These are phyloP conservation scores for Beta lomatogona DNA, from an alignment of 179 eudicot species.

Conservation along the genomic window DNA sequence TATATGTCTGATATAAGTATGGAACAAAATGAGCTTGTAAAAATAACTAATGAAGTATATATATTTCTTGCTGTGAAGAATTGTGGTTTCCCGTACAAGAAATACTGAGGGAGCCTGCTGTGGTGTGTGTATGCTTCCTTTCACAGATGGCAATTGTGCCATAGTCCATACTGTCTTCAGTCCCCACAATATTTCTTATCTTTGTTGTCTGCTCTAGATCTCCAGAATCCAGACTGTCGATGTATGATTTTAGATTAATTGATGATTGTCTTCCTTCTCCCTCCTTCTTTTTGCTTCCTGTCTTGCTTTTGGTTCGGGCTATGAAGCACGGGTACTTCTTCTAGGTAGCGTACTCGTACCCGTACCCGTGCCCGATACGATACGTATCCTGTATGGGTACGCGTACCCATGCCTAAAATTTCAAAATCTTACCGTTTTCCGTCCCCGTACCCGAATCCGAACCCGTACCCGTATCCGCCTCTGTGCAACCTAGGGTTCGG, in stretches of 20 bases:
- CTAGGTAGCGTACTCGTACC: too few species aligned
- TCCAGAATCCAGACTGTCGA: not conserved
- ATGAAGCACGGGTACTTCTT: too few species aligned
- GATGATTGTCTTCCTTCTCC: not conserved
- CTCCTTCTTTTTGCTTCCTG: not conserved
- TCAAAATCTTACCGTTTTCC: too few species aligned
- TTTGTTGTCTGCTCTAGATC: not conserved
- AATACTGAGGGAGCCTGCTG: not conserved
- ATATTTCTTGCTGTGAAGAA: not conserved
- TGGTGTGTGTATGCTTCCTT: not conserved
- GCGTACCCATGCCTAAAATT: too few species aligned
- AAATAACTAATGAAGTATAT: not conserved
- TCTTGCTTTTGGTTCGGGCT: not conserved
- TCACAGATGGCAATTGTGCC: not conserved
- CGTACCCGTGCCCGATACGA: too few species aligned
- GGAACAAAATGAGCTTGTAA: not conserved
- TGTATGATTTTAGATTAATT: not conserved
- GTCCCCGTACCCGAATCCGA: too few species aligned
- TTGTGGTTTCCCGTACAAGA: too few species aligned
- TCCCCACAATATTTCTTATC: not conserved
- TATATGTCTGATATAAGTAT: not conserved
- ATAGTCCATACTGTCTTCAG: not conserved
- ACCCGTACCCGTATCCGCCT: too few species aligned
- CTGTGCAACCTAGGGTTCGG: too few species aligned
- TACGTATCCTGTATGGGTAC: too few species aligned